Conservation (phyloP, 2,329 filamentous ascomycete species). For the Biscogniauxia sp. region DNA sequence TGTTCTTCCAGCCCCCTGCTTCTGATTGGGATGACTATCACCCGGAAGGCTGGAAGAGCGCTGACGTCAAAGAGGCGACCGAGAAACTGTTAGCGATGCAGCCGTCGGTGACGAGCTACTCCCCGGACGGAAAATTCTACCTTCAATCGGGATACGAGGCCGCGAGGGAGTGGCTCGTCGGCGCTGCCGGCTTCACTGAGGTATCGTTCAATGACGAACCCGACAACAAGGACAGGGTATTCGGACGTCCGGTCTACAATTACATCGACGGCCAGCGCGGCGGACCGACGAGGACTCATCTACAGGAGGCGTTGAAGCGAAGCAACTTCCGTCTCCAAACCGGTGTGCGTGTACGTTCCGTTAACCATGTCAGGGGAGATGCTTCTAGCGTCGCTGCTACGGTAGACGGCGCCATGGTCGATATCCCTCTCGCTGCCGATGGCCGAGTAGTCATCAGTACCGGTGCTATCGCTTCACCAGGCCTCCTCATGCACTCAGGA, state of each 20-base stretch:
- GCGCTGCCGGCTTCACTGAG: conserved; percentile 44
- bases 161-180: conserved; percentile 49
- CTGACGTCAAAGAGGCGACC: conserved; percentile 46
- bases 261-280: conserved; percentile 49
- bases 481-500: conserved; percentile 39
- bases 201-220: conserved; percentile 46
- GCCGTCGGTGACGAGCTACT: conserved; percentile 43
- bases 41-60: conserved; percentile 49
- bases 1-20: conserved; percentile 52
- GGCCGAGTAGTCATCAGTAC: conserved; percentile 36
- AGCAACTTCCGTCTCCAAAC: conserved; percentile 44
- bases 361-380: conserved; percentile 38
- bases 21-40: conserved; percentile 52
- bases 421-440: conserved; percentile 27
- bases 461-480: conserved; percentile 34
- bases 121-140: conserved; percentile 43
- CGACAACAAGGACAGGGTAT: conserved; percentile 45
- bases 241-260: conserved; percentile 47
- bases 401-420: conserved; percentile 30
- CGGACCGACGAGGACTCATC: conserved; percentile 48
- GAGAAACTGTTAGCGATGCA: conserved; percentile 43
- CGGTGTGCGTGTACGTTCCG: conserved; percentile 41
- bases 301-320: conserved; percentile 43
- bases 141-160: conserved; percentile 46
- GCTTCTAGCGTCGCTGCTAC: conserved; percentile 43